Evolutionary conservation across 371 early-diverging fungal genomes (phyloP).

Genomic region (Mucor sp.): DNA sequence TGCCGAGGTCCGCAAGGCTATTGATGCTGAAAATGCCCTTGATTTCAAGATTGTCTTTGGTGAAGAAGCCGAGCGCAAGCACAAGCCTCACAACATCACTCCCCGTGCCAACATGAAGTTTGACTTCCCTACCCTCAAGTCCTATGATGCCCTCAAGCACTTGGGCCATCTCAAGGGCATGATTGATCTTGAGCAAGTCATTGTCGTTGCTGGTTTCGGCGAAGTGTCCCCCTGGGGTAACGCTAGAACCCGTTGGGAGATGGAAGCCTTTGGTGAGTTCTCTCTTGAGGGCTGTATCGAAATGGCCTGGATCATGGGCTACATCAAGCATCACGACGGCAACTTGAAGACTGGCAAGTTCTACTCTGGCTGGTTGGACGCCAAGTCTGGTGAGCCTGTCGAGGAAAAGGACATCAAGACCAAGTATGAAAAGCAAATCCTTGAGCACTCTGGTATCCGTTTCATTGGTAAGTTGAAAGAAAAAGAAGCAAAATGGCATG

Average conservation of each 20-base stretch:
- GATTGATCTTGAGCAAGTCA: constrained; percentile 91
- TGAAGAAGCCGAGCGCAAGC: constrained; percentile 72
- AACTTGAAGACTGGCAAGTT: constrained; percentile 77
- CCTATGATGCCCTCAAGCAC: constrained; percentile 68
- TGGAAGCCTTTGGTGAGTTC: constrained; percentile 93
- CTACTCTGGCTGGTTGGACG: constrained; percentile 96
- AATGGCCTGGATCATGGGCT: constrained; percentile 98
- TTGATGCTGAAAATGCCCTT: constrained; percentile 74
- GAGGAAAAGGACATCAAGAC: constrained; percentile 91
- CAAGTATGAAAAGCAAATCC: constrained; percentile 91
- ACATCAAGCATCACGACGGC: constrained; percentile 89
- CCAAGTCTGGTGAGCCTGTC: constrained; percentile 88
- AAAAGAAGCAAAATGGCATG: neutral
- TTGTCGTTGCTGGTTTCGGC: constrained; percentile 94
- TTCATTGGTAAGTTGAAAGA: constrained; percentile 70
- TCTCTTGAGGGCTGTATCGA: constrained; percentile 96
- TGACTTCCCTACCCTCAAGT: constrained; percentile 80
- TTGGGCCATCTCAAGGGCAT: constrained; percentile 82
- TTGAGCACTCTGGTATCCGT: constrained; percentile 95
- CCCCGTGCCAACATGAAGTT: constrained; percentile 96
- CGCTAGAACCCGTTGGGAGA: constrained; percentile 96
- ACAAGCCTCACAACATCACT: constrained; percentile 76
- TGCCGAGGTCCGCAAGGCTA: constrained; percentile 86
- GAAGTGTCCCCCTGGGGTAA: constrained; percentile 97
- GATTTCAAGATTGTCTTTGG: constrained; percentile 83